A percentile compares a stretch with the other conserved stretches of the same genome.
Evolutionary conservation across 2,329 filamentous ascomycete species (phyloP).

Genomic region (Dactylonectria macrodidyma): DNA sequence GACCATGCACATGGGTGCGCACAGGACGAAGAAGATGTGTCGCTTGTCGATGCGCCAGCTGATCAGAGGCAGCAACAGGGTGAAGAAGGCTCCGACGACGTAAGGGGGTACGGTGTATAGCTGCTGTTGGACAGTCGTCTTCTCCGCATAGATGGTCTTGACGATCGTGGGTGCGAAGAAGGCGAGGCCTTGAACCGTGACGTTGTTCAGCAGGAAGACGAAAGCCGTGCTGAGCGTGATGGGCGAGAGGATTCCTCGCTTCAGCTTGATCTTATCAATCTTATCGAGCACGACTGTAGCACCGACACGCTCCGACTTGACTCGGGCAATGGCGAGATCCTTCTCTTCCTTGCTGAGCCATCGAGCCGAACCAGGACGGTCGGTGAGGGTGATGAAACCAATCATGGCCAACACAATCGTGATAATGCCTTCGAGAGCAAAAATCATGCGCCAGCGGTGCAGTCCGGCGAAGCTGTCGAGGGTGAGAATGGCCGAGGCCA

Average conservation of each 20-base stretch:
- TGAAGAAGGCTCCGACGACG: slow-evolving; percentile 77
- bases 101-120: slow-evolving; percentile 81
- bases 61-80: slow-evolving; percentile 71
- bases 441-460: slow-evolving; percentile 77
- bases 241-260: slow-evolving; percentile 75
- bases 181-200: slow-evolving; percentile 79
- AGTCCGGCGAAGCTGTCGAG: slow-evolving; percentile 70
- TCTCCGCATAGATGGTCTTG: slow-evolving; percentile 59
- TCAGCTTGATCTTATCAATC: slow-evolving; percentile 70
- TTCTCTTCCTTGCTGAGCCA: slow-evolving; percentile 76
- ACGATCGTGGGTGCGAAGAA: slow-evolving; percentile 82
- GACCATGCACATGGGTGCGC: slow-evolving; percentile 75
- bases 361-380: slow-evolving; percentile 73
- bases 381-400: slow-evolving; percentile 73
- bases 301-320: slow-evolving; percentile 64
- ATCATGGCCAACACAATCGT: slow-evolving; percentile 66
- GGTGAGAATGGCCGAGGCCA: slow-evolving; percentile 73
- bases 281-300: slow-evolving; percentile 69
- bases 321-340: slow-evolving; percentile 65
- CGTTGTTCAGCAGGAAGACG: slow-evolving; percentile 76
- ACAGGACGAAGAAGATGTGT: slow-evolving; percentile 72
- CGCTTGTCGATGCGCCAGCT: slow-evolving; percentile 74
- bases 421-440: slow-evolving; percentile 77
- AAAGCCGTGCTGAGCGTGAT: slow-evolving; percentile 64
- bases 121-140: slow-evolving; percentile 72